Base-by-base conservation (phyloP, 164 flowering plant genomes). In the Malania oleifera region DNA sequence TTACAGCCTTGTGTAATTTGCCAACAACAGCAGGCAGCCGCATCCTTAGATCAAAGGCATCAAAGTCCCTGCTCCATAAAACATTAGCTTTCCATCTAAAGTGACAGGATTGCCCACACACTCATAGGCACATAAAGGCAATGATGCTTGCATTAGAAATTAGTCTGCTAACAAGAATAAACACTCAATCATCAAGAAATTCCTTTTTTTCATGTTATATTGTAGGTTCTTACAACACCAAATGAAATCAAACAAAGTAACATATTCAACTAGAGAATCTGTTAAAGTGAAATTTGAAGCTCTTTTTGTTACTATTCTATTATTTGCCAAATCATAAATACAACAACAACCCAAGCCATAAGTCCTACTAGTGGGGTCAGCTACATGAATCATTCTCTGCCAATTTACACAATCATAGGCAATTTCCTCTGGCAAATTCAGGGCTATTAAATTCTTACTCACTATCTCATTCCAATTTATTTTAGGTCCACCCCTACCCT, bases 11-110 rank as follows among this genome's bases (percentile, higher is more conserved):
- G 77, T 70, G 68, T 59, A 93, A 61, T 75, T 70, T 82, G 73
- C 96, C 80, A 22, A 93, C 72, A 0, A 88, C 97, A 56, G 83
- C 87, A 54, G 99, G 97, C 60, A 93, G 92, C 64, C 89, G 80
- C 66, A 81, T 47, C 56, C 97, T 71, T 74, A 90, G 75, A 78
- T 93, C 99, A 78, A 79, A 85, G 54, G 80, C 81, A 75, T 93
- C 97, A 65, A 88, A 93, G 68, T 93, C 99, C 82, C 99, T 93
- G 89, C 24, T 51, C 51, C 55, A 70, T 52, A 20, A 62, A 57
- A 63, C 28, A 61, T 56, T 67, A 61, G 25, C 18, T 1, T 17
- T 1, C 46, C 9, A 43, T 18, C 46, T 43, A 22, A 43, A 5
- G 18, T 43, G 46, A 6, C 18, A 10, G 22, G 5, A 43, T 43